phyloP scores from a whole-genome alignment of 352 stramenopile genomes.

The Albugo candida region DNA sequence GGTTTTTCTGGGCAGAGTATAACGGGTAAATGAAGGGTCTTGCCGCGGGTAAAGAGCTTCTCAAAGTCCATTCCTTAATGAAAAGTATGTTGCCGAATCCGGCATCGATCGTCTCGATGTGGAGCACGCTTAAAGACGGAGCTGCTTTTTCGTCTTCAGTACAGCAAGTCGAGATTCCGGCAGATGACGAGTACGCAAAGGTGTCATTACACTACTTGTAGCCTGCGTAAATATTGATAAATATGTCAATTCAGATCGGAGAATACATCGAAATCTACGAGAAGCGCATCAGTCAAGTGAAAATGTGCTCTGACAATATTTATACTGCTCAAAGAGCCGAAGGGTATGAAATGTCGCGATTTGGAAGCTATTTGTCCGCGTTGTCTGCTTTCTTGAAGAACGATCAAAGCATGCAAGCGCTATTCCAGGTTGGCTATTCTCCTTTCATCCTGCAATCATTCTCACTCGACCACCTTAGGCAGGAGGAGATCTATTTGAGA shows the following conservation, averaged over 20 bases:
- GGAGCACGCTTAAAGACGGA: conserved; percentile 67
- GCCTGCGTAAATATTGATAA: background rate
- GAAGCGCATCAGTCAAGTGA: conserved; percentile 64
- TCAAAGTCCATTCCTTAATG: conserved; percentile 54
- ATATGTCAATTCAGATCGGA: conserved; percentile 27
- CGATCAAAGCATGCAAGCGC: conserved; percentile 37
- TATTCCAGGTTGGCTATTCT: background rate
- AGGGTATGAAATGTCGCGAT: conserved; percentile 74
- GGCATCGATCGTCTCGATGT: conserved; percentile 51
- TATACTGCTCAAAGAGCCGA: conserved; percentile 58
- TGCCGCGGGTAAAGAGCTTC: conserved; percentile 60
- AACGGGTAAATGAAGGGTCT: conserved; percentile 22
- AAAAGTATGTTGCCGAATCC: conserved; percentile 59
- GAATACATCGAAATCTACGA: conserved; percentile 76
- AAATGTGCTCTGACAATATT: conserved; percentile 60
- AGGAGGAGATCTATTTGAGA: conserved; percentile 66
- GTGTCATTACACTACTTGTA: conserved; percentile 6
- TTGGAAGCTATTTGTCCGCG: conserved; percentile 63
- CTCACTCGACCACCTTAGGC: conserved; percentile 10
- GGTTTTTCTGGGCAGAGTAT: background rate
- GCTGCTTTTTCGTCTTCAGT: conserved; percentile 49
- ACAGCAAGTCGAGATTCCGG: conserved; percentile 73
- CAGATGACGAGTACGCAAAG: conserved; percentile 69
- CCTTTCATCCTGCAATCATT: background rate
- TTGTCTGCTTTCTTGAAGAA: conserved; percentile 56